Conservation (phyloP, 331 rosid genomes). For the Acacia concinna region DNA sequence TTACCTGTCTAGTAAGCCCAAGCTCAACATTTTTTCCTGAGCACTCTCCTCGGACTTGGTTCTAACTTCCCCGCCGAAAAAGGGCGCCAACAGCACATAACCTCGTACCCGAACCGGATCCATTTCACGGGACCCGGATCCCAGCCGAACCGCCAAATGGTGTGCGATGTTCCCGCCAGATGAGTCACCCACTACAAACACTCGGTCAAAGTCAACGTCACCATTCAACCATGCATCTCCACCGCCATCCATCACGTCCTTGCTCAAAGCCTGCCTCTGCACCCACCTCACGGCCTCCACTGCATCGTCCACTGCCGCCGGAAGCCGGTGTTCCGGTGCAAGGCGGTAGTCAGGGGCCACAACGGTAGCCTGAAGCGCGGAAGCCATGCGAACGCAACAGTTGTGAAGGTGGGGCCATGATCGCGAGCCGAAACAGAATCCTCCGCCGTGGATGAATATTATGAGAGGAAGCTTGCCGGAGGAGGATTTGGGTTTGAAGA, state of each 20-base stretch:
- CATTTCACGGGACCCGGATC: conserved; percentile 19
- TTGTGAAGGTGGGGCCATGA: conserved; percentile 76
- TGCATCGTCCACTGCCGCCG: conserved; percentile 73
- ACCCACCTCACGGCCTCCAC: conserved; percentile 70
- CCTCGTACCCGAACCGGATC: conserved; percentile 63
- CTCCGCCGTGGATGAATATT: conserved; percentile 73
- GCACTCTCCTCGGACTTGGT: conserved; percentile 83
- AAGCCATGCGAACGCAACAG: conserved; percentile 61
- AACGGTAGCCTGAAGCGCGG: conserved; percentile 48
- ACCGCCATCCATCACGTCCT: neutral
- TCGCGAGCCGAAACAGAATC: conserved; percentile 81
- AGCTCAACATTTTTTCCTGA: conserved; percentile 41
- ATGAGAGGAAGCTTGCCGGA: conserved; percentile 34
- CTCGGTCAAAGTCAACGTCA: conserved; percentile 55
- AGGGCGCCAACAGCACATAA: conserved; percentile 69
- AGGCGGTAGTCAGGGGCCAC: conserved; percentile 72
- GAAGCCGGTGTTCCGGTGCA: conserved; percentile 74
- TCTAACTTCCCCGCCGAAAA: conserved; percentile 79
- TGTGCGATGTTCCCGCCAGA: conserved; percentile 94
- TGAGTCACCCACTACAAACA: conserved; percentile 73
- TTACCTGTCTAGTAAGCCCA: conserved; percentile 82
- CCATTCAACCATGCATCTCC: conserved; percentile 61
- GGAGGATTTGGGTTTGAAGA: conserved; percentile 52
- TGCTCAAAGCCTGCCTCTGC: conserved; percentile 40
- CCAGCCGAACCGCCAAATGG: conserved; percentile 70